Evolutionary conservation across 768 basidiomycete species (phyloP).

Genomic region (Porphyrellus cyaneotinctus): DNA sequence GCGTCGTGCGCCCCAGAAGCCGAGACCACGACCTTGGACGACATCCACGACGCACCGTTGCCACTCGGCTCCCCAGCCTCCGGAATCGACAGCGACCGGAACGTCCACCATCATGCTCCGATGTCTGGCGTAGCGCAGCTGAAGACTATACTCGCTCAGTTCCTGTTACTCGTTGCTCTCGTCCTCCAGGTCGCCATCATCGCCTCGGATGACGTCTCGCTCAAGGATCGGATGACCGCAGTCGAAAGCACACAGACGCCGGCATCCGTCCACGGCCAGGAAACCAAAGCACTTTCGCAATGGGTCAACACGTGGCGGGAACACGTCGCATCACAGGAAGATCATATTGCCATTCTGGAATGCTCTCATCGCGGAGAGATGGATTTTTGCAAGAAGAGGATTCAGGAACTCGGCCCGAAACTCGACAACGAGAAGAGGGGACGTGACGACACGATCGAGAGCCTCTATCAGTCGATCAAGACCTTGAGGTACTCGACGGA

Average conservation of each 20-base stretch:
- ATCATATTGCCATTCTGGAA: constrained; percentile 8
- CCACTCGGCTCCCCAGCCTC: neutral
- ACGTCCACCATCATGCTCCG: neutral
- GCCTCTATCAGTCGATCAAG: constrained; percentile 4
- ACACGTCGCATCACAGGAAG: constrained; percentile 11
- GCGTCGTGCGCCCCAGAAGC: neutral
- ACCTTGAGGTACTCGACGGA: constrained; percentile 4
- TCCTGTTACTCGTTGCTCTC: constrained; percentile 6
- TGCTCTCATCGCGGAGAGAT: constrained; percentile 5
- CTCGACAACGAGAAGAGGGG: constrained; percentile 1
- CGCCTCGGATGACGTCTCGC: constrained; percentile 10
- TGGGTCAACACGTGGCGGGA: constrained; percentile 9
- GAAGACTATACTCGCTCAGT: constrained; percentile 1
- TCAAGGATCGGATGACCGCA: constrained; percentile 16
- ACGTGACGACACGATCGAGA: constrained; percentile 1
- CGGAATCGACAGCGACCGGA: neutral
- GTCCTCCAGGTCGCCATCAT: constrained; percentile 1
- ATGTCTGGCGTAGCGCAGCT: constrained; percentile 3
- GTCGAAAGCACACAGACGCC: constrained; percentile 8
- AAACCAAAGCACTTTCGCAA: constrained; percentile 3
- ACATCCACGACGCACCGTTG: neutral
- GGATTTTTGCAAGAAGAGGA: neutral
- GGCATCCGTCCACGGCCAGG: neutral
- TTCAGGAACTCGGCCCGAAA: constrained; percentile 12
- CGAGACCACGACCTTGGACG: too few species aligned